Evolutionary conservation across 495 filamentous ascomycete genomes (phyloP).

Genomic region (Trichocladium antarcticum): DNA sequence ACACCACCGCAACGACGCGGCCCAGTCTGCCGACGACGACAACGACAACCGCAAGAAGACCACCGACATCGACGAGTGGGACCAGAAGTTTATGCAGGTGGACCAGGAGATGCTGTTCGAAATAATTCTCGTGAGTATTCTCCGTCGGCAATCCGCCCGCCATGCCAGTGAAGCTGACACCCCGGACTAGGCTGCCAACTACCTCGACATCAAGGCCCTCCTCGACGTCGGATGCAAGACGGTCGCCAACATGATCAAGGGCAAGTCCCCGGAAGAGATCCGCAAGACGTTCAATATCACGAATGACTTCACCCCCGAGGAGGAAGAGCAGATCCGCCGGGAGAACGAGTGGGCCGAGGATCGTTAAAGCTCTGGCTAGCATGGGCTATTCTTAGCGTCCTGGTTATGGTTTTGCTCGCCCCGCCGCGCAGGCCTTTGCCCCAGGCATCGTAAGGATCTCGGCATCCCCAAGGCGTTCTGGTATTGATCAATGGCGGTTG

Average conservation of each 20-base stretch:
- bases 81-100: slow-evolving; percentile 99
- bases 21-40: slow-evolving; percentile 67
- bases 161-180: not conserved
- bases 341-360: slow-evolving; percentile 84
- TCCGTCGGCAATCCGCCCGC: not conserved
- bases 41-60: slow-evolving; percentile 94
- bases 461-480: too few relatives aligned
- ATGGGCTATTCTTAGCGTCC: not conserved
- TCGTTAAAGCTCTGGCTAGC: slow-evolving; percentile 25
- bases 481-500: too few relatives aligned
- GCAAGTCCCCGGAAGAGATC: slow-evolving; percentile 72
- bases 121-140: slow-evolving; percentile 79
- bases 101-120: slow-evolving; percentile 99
- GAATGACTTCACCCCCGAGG: slow-evolving; percentile 73
- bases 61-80: slow-evolving; percentile 98
- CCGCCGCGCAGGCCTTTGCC: not conserved
- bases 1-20: slow-evolving; percentile 83
- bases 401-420: not conserved
- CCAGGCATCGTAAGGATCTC: too few relatives aligned
- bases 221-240: slow-evolving; percentile 79
- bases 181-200: slow-evolving; percentile 52
- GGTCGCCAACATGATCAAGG: slow-evolving; percentile 81
- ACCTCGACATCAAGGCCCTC: slow-evolving; percentile 71
- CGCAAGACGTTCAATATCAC: slow-evolving; percentile 77
- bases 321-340: slow-evolving; percentile 72